A percentile compares a stretch with the other conserved stretches of the same genome.
These are phyloP conservation scores for Apocynum venetum DNA, from an alignment of 257 asterid species.

Conservation along the genomic window DNA sequence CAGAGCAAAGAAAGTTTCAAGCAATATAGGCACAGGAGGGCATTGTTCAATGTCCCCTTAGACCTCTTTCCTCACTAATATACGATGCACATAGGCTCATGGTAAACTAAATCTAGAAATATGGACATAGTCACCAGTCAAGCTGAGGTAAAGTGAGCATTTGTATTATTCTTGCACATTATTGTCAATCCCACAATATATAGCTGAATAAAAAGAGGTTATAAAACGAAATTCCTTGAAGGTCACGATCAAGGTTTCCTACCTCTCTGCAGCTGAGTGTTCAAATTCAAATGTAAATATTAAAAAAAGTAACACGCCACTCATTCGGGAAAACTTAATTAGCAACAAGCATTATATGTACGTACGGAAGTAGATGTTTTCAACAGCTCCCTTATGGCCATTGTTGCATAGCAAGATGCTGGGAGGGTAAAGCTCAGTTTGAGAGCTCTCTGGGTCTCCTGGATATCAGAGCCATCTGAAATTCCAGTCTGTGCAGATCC, in stretches of 20 bases:
- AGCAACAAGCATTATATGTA: constrained; percentile 18
- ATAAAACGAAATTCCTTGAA: not conserved
- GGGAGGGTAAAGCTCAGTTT: constrained; percentile 87
- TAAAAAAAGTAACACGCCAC: not conserved
- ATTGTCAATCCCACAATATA: too few relatives aligned
- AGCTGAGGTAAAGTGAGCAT: not conserved
- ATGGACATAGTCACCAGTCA: not conserved
- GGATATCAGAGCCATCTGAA: constrained; percentile 29
- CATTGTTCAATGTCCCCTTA: not conserved
- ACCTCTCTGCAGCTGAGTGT: not conserved
- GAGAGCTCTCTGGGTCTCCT: constrained; percentile 62
- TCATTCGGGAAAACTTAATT: not conserved
- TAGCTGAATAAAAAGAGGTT: not conserved
- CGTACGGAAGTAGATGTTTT: constrained; percentile 93
- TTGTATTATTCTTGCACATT: too few relatives aligned
- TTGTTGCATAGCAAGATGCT: constrained; percentile 94
- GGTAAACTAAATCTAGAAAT: not conserved
- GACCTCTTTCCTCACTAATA: not conserved
- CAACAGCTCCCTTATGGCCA: constrained; percentile 97
- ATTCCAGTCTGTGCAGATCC: constrained; percentile 29
- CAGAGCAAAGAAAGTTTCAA: not conserved
- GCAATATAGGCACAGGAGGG: not conserved
- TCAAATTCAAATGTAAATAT: not conserved
- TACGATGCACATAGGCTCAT: not conserved
- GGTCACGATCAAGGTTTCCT: not conserved